These are phyloP conservation scores for Pseudohalonectria lignicola DNA, from an alignment of 2,329 filamentous ascomycete genomes.

Conservation along the genomic window DNA sequence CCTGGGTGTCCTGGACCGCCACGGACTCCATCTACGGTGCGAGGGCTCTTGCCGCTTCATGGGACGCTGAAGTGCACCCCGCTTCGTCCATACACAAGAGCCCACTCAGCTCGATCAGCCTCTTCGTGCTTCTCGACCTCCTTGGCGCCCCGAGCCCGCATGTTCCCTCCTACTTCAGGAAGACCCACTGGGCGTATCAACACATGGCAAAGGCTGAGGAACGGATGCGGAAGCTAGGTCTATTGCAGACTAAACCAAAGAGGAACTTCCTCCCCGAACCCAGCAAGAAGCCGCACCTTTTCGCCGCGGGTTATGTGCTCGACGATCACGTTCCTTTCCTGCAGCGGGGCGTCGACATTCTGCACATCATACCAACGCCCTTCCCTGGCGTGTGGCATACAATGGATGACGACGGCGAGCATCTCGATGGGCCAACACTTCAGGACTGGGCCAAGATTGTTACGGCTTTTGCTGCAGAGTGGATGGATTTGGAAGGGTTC, in stretches of 20 bases:
- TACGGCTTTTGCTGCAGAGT: conserved; percentile 78
- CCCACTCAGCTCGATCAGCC: conserved; percentile 65
- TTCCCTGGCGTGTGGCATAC: conserved; percentile 86
- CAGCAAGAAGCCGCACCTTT: conserved; percentile 36
- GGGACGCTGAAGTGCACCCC: conserved; percentile 62
- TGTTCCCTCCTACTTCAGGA: conserved; percentile 57
- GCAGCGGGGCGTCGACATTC: conserved; percentile 69
- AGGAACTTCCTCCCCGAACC: conserved; percentile 54
- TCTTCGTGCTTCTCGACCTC: conserved; percentile 47
- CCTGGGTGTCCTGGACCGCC: conserved; percentile 70
- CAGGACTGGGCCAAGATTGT: conserved; percentile 83
- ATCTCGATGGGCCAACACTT: conserved; percentile 70
- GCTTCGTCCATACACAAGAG: conserved; percentile 65
- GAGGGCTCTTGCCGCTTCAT: conserved; percentile 65
- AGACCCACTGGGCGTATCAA: conserved; percentile 74
- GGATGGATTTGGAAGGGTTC: conserved; percentile 60
- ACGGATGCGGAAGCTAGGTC: conserved; percentile 45
- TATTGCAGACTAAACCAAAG: conserved; percentile 33
- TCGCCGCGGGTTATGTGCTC: conserved; percentile 45
- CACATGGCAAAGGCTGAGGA: conserved; percentile 53
- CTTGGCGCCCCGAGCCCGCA: conserved; percentile 46
- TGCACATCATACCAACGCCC: conserved; percentile 78
- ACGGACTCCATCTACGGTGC: conserved; percentile 83
- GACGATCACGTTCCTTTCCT: conserved; percentile 95
- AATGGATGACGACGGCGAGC: conserved; percentile 69